Percentiles rank a stretch among this genome's conserved stretches.
These are phyloP conservation scores for Porogramme epimiltina DNA, from an alignment of 1,284 basidiomycete genomes.

Conservation along the genomic window DNA sequence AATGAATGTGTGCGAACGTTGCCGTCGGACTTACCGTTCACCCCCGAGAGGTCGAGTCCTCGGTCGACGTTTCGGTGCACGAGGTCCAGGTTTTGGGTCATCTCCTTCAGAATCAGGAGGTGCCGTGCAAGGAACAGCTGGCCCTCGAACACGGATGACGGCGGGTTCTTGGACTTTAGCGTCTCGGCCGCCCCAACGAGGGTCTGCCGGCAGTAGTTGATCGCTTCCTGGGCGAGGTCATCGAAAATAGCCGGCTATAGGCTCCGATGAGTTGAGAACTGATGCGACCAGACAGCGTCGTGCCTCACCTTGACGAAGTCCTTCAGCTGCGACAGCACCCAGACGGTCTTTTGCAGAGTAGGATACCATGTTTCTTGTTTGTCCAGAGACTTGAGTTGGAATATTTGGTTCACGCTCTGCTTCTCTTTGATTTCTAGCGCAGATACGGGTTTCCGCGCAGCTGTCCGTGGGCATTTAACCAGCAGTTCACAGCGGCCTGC, in stretches of 20 bases:
- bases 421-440: constrained; percentile 58
- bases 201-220: constrained; percentile 79
- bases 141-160: constrained; percentile 61
- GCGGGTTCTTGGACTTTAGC: constrained; percentile 52
- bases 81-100: constrained; percentile 76
- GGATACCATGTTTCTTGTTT: constrained; percentile 89
- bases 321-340: constrained; percentile 86
- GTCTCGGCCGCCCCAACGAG: constrained; percentile 70
- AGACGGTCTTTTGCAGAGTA: constrained; percentile 80
- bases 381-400: constrained; percentile 71
- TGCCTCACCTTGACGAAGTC: constrained; percentile 83
- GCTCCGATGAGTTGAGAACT: constrained; percentile 3
- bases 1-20: constrained; percentile 2
- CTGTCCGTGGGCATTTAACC: constrained; percentile 30
- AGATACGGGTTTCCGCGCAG: constrained; percentile 43
- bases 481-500: too few species aligned
- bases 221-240: constrained; percentile 91
- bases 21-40: constrained; percentile 48
- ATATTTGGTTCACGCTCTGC: constrained; percentile 64
- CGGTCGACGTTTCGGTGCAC: constrained; percentile 43
- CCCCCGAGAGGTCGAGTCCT: constrained; percentile 43
- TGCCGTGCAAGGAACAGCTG: constrained; percentile 88
- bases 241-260: constrained; percentile 85
- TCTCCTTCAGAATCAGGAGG: constrained; percentile 89
- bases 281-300: background rate